These are phyloP conservation scores for Lachancea cidri DNA, from an alignment of 805 yeast species.

Conservation along the genomic window DNA sequence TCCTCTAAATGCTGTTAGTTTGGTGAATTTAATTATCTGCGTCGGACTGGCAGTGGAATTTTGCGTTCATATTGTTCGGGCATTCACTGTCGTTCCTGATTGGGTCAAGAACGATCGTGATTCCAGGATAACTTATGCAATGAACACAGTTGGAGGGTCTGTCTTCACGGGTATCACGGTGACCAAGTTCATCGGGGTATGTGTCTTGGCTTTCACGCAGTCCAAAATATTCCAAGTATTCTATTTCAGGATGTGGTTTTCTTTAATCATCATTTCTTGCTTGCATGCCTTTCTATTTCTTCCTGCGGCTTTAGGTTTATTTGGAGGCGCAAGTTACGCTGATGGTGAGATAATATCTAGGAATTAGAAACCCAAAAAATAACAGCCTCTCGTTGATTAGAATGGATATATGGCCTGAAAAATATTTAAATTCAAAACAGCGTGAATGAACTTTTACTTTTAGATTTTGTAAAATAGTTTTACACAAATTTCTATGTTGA, in stretches of 20 bases:
- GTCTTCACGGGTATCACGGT: constrained; percentile 87
- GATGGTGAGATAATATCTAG: constrained; percentile 18
- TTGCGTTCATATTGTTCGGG: constrained; percentile 79
- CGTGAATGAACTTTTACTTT: too few species aligned
- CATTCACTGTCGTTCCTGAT: constrained; percentile 50
- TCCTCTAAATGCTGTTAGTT: constrained; percentile 79
- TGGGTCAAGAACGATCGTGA: constrained; percentile 33
- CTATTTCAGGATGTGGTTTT: constrained; percentile 92
- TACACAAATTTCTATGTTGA: too few species aligned
- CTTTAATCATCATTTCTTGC: constrained; percentile 71
- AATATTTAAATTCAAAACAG: too few species aligned
- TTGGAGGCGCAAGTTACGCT: constrained; percentile 56
- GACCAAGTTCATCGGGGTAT: constrained; percentile 84
- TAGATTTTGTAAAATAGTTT: too few species aligned
- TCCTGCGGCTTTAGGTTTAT: constrained; percentile 63
- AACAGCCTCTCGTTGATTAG: too few species aligned
- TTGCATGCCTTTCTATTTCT: constrained; percentile 72
- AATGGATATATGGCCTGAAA: too few species aligned
- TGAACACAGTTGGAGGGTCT: constrained; percentile 79
- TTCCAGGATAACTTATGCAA: constrained; percentile 45
- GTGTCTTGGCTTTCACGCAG: constrained; percentile 78
- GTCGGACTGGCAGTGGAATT: constrained; percentile 92
- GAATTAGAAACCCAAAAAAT: too few species aligned
- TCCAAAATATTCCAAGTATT: constrained; percentile 87
- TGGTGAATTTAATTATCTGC: constrained; percentile 89